Percentiles rank a stretch among this genome's conserved stretches.
These are phyloP conservation scores for Capronia americana DNA, from an alignment of 2,329 filamentous ascomycete species.

Conservation along the genomic window DNA sequence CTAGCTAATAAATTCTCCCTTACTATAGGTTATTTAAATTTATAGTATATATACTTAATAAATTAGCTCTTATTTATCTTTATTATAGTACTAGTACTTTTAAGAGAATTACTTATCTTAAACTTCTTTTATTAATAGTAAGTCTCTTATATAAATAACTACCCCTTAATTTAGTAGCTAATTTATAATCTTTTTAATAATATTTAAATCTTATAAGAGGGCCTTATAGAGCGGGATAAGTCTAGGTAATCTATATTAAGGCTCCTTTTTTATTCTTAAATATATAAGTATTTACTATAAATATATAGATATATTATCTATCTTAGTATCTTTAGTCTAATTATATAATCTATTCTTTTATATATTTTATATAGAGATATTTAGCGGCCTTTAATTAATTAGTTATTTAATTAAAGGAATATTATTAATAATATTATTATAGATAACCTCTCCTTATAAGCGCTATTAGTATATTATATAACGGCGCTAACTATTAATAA, in stretches of 20 bases:
- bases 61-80: conserved; percentile 1
- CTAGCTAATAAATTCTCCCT: not conserved
- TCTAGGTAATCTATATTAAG: not conserved
- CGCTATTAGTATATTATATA: not conserved
- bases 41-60: not conserved
- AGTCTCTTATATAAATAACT: not conserved
- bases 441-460: not conserved
- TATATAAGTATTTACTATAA: not conserved
- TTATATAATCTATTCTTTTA: not conserved
- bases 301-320: not conserved
- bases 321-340: conserved; percentile 3
- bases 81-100: conserved; percentile 11
- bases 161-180: conserved; percentile 2
- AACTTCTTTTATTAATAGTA: conserved; percentile 5
- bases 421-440: not conserved
- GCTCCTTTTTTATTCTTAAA: not conserved
- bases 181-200: conserved; percentile 4
- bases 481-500: not conserved
- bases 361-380: conserved; percentile 11
- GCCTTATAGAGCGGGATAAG: not conserved
- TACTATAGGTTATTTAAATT: not conserved
- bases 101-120: not conserved
- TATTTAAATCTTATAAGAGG: conserved; percentile 9
- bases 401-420: not conserved
- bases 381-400: conserved; percentile 1